Percentiles rank a stretch among this genome's conserved stretches.
Evolutionary conservation across 371 early-diverging fungal species (phyloP).

Genomic region (Mortierella sp.): DNA sequence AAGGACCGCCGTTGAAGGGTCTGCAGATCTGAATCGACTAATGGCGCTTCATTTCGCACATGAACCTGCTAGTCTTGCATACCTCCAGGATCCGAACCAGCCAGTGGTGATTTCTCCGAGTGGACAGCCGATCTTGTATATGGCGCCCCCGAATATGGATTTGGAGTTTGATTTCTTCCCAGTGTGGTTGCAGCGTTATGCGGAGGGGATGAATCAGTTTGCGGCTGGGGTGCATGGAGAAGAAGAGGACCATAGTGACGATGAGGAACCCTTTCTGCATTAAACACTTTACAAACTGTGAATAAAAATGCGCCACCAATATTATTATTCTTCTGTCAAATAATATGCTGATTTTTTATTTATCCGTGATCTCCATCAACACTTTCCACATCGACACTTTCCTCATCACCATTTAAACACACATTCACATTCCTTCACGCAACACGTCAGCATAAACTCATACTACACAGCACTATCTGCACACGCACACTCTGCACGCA

Average conservation of each 20-base stretch:
- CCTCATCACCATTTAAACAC: neutral
- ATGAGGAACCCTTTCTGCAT: neutral
- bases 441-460: neutral
- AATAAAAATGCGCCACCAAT: neutral
- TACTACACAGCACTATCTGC: neutral
- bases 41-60: constrained; percentile 6
- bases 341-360: neutral
- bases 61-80: neutral
- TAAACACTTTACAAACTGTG: neutral
- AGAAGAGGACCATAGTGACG: neutral
- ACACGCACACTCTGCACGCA: neutral
- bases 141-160: constrained; percentile 15
- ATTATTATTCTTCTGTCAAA: neutral
- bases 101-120: neutral
- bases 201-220: constrained; percentile 11
- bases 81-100: neutral
- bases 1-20: constrained; percentile 13
- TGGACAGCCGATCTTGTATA: neutral
- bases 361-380: neutral
- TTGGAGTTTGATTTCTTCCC: constrained; percentile 35
- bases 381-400: neutral
- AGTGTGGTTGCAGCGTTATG: constrained; percentile 21
- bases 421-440: neutral
- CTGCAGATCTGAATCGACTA: constrained; percentile 14
- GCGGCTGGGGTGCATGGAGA: neutral